Base-by-base conservation (phyloP, 176 grass and related monocot species). In the Pontederia paniculata region DNA sequence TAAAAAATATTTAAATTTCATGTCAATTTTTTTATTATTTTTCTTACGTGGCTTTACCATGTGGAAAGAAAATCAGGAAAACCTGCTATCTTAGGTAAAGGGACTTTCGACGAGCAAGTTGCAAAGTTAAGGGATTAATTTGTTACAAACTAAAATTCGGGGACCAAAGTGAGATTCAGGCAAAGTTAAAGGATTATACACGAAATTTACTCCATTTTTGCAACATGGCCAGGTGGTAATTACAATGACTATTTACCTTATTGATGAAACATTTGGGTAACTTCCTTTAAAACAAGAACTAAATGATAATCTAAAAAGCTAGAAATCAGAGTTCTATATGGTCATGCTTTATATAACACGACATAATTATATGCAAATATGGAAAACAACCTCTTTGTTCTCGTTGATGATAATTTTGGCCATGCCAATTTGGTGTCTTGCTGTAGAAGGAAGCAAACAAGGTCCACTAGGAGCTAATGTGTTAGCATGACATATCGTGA, bases 261-360 rank as follows among this genome's bases (percentile, higher is more conserved):
- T 84, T 66, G 8, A 85, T 57, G 74, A 78, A 77, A 49, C 81
- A 74, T 22, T 74, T 89, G 12, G 78, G 81, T 11, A 82, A 90
- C 74, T 73, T 83, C 85, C 71, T 80, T 89, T 45, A 89, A 76
- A 42, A 89, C 85, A 70, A 89, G 80, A 42, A 89, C 85, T 89
- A 51, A 44, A 50, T 14, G 21, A 28, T 21, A 17, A 54, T 52
- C 63, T 14, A 52, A 5, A 53, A 52, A 62, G 2, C 11, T 17
- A 53, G 14, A 45, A 60, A 23, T 52, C 28, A 37, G 28, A 37
- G 28, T 37, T 37, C 28, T 37, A 37, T 37, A 37, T 37, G 28
- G 28, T n/a, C 5, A 2, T 37, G 28, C 28, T 37, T 37, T 37
- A n/a, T n/a, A 19, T 54, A 9, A 17, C 15, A 55, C 28, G 16